These are phyloP conservation scores for Tuber borchii DNA, from an alignment of 495 filamentous ascomycete genomes.

Conservation along the genomic window DNA sequence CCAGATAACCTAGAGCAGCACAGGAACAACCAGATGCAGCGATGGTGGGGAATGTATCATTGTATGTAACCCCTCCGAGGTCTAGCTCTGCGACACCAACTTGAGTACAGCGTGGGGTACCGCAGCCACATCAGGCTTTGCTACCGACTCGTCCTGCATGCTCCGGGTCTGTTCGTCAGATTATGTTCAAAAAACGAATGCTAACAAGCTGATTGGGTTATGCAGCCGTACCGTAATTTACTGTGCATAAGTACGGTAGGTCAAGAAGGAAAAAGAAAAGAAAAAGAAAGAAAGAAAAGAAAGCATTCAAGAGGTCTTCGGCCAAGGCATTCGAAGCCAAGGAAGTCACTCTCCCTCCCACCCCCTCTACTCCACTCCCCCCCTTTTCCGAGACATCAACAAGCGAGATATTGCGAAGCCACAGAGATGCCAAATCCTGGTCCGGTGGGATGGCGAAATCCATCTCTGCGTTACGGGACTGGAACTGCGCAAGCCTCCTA, in stretches of 20 bases:
- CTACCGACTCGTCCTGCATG: background rate
- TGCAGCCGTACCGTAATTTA: conserved; percentile 1
- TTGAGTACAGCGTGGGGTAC: background rate
- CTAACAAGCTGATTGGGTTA: background rate
- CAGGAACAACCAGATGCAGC: background rate
- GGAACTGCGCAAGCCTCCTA: conserved; percentile 1
- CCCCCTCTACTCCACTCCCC: background rate
- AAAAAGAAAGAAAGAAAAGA: background rate
- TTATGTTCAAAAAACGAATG: background rate
- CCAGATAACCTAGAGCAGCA: background rate
- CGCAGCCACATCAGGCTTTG: background rate
- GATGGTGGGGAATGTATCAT: background rate
- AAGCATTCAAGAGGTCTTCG: background rate
- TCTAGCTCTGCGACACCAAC: background rate
- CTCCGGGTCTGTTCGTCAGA: background rate
- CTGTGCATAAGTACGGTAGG: background rate
- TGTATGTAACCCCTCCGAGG: background rate
- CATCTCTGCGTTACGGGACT: background rate
- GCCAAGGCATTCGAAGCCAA: background rate
- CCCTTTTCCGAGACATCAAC: conserved; percentile 9
- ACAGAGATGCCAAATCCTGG: conserved; percentile 3
- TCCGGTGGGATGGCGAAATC: conserved; percentile 11
- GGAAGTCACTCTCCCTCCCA: background rate
- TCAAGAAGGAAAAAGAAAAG: background rate
- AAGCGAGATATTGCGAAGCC: conserved; percentile 12